Evolutionary conservation across 2,329 filamentous ascomycete species (phyloP), one percentile per base, ranked within the genome.

Genomic region (Huntiella savannae): DNA sequence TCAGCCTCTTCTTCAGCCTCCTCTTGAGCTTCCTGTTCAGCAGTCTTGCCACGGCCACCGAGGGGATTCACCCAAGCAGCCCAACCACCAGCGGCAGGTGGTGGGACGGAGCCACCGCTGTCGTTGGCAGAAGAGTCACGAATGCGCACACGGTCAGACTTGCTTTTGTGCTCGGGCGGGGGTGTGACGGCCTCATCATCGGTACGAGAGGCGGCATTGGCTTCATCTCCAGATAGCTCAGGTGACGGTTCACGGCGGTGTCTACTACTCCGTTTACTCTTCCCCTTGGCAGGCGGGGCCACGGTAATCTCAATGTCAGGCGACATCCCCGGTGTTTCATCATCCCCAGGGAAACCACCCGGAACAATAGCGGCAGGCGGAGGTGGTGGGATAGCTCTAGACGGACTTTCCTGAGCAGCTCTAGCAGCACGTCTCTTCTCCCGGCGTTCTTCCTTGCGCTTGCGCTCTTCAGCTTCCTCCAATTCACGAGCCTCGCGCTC

Each of bases 101-200:
- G 40, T 32, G 28, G 40, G 12, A 34, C 28, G 35, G 34, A 46
- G 22, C 40, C 35, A 16, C 40, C 37, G 32, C 48, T 47, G 11
- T 33, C 44, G 35, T 46, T 37, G 35, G 44, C 35, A 40, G 73
- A 67, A 49, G 73, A 70, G 34, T 81, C 78, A 49, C 83, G 81
- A 54, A 86, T 74, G 56, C 79, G 84, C 22, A 80, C 65, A 11
- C 85, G 79, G 52, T 92, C 82, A 58, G 81, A 92, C 62, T 76
- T 83, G 3, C 68, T 68, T 4, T 68, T 75, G 10, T 69, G 63
- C 43, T 77, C 74, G 12, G 73, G 63, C 4, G 69, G 66, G 22
- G 70, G 68, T 5, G 68, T 65, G 40, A 65, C 57, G 32, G 68
- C 67, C 36, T 60, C 62, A 43, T 72, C 69, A 16, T 64, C 65